A percentile compares a stretch with the other conserved stretches of the same genome.
Evolutionary conservation across 257 asterid species (phyloP).

Genomic region (Ophiorrhiza pumila): DNA sequence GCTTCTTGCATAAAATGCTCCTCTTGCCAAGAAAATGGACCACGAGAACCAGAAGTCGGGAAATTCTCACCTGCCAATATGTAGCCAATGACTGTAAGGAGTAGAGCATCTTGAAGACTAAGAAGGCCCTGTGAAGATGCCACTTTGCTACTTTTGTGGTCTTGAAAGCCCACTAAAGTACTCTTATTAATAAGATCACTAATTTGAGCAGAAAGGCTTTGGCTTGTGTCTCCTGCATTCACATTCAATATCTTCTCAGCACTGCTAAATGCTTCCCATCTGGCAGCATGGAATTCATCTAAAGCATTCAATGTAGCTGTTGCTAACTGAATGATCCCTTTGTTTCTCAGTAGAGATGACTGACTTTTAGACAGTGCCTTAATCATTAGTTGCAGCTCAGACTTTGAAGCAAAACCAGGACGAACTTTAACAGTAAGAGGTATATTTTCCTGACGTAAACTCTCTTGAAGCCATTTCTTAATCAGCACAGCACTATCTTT

Average conservation of each 20-base stretch:
- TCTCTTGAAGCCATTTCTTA: conserved; percentile 95
- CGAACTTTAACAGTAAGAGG: conserved; percentile 49
- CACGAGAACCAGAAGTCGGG: conserved; percentile 83
- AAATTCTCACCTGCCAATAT: conserved; percentile 91
- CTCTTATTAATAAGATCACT: conserved; percentile 89
- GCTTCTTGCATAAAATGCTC: conserved; percentile 98
- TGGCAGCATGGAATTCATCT: conserved; percentile 59
- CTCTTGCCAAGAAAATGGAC: conserved; percentile 99
- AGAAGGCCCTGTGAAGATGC: conserved; percentile 55
- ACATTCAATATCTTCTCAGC: conserved; percentile 92
- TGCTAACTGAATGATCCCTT: conserved; percentile 86
- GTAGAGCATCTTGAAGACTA: conserved; percentile 75
- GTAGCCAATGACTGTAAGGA: conserved; percentile 70
- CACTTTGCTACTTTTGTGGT: conserved; percentile 25
- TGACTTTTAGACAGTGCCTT: conserved; percentile 68
- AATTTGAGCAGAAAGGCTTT: conserved; percentile 95
- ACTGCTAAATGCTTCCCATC: conserved; percentile 87
- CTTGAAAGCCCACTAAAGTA: conserved; percentile 51
- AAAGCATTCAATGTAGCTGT: conserved; percentile 67
- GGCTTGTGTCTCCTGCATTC: conserved; percentile 91
- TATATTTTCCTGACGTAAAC: conserved; percentile 69
- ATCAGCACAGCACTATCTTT: conserved; percentile 75
- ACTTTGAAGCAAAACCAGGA: conserved; percentile 65
- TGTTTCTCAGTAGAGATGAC: conserved; percentile 55
- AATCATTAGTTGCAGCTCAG: conserved; percentile 59